phyloP scores from a whole-genome alignment of 768 basidiomycete genomes.

The Hydnum rufescens region DNA sequence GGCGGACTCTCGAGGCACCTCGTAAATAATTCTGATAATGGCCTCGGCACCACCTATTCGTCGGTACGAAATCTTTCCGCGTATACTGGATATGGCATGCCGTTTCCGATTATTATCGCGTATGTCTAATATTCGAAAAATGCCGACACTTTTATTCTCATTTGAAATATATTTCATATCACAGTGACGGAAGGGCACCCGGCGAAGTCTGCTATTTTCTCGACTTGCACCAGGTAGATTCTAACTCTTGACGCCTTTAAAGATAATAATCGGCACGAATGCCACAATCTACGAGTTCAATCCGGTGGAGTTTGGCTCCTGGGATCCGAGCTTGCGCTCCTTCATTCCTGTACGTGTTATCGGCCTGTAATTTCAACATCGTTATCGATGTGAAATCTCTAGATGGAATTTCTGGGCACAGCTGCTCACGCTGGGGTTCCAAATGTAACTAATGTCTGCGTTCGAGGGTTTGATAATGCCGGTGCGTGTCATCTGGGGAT shows the following conservation, averaged over 20 bases:
- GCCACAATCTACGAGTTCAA: background rate
- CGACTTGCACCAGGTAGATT: background rate
- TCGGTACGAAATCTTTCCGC: conserved; percentile 9
- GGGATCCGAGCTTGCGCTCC: conserved; percentile 12
- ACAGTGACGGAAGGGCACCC: background rate
- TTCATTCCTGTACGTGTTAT: background rate
- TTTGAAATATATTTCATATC: background rate
- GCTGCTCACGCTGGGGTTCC: conserved; percentile 17
- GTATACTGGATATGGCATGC: conserved; percentile 11
- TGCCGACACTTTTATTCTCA: background rate
- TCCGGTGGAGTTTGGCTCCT: conserved; percentile 12
- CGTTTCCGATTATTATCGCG: conserved; percentile 13
- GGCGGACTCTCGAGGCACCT: background rate
- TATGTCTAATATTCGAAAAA: background rate
- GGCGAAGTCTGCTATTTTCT: background rate
- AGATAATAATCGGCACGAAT: background rate
- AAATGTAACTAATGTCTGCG: conserved; percentile 14
- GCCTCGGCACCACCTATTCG: background rate
- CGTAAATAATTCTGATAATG: background rate
- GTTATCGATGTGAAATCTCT: conserved; percentile 13
- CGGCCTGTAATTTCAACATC: background rate
- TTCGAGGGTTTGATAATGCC: conserved; percentile 17
- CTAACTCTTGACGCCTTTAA: background rate
- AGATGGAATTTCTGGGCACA: conserved; percentile 20
- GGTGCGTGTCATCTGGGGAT: background rate